Conservation (phyloP, 768 basidiomycete species). For the Cyclocybe cylindracea region DNA sequence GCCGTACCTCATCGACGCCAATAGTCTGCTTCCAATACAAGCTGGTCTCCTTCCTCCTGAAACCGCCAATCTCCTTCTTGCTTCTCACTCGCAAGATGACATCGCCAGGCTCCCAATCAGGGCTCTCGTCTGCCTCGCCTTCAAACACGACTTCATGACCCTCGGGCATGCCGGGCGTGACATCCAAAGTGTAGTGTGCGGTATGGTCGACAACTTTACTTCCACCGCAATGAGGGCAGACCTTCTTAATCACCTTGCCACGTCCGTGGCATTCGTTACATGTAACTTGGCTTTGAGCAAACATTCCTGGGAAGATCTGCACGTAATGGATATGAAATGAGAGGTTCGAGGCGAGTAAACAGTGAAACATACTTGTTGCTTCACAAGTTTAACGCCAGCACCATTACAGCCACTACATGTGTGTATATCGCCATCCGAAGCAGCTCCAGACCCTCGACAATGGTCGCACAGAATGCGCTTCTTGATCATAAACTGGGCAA, state of each 20-base stretch:
- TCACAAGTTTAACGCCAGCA: constrained; percentile 78
- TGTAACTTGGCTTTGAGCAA: constrained; percentile 81
- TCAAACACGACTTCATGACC: constrained; percentile 92
- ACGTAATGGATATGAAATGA: background rate
- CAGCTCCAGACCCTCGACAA: constrained; percentile 94
- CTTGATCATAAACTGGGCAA: constrained; percentile 81
- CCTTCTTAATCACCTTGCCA: constrained; percentile 73
- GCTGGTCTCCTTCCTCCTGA: constrained; percentile 86
- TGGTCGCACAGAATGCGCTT: constrained; percentile 95
- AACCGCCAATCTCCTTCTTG: constrained; percentile 75
- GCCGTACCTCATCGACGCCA: constrained; percentile 80
- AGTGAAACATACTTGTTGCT: constrained; percentile 62
- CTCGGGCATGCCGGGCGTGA: constrained; percentile 88
- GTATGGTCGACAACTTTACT: constrained; percentile 80
- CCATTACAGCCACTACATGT: constrained; percentile 86
- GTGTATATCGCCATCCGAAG: constrained; percentile 85
- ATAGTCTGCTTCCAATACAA: constrained; percentile 93
- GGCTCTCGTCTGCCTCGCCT: constrained; percentile 95
- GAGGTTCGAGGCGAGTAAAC: background rate
- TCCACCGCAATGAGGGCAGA: constrained; percentile 83
- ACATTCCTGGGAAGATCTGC: constrained; percentile 94
- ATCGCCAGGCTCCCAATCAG: constrained; percentile 96
- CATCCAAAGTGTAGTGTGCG: constrained; percentile 83
- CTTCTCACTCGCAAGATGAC: constrained; percentile 85
- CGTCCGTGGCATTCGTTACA: constrained; percentile 86